Base-by-base conservation (phyloP, 345 rosid genomes). In the Salix brachista region DNA sequence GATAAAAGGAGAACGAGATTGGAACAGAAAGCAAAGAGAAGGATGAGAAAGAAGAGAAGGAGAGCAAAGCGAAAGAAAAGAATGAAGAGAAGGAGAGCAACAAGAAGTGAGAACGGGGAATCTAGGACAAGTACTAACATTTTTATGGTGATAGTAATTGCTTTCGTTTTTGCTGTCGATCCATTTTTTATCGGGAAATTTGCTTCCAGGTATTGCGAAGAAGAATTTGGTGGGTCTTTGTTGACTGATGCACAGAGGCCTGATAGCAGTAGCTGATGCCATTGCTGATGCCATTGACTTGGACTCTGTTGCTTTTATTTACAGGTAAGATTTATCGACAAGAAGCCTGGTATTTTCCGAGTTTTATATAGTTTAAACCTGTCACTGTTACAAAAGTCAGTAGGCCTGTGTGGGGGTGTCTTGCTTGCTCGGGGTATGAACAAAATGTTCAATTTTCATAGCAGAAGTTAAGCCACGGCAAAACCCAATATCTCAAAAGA, bases 31-130 rank as follows among this genome's bases (percentile, higher is more conserved):
- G 79, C 46, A 78, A 85, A 82, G 76, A 88, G 76, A 62, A 85
- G 79, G 80, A 83, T 19, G 79, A 90, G 78, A 69, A 79, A 48
- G 68, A 84, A 75, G 76, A 87, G 65, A 50, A 72, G 14, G 77
- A 85, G 71, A 34, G 78, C 81, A 79, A 74, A 84, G 75, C 85
- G 88, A 46, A 78, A 69, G 80, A 87, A 67, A 65, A 86, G 48
- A 71, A 89, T 34, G 84, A 82, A 81, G 74, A 87, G 72, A 72
- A 85, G 23, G 21, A 82, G 73, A 48, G 84, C 44, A 39, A 85
- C 36, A 78, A 83, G 69, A 19, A 89, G 78, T 30, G 85, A 69
- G 75, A 87, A 60, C 0, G 84, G 92, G 69, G 93, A 90, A 61
- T 81, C 88, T 23, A 84, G 66, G 54, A 94, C 61, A 25, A 87